Evolutionary conservation across 1,284 basidiomycete species (phyloP), one percentile per base, ranked within the genome.

Genomic region (Cutaneotrichosporon cutaneum): DNA sequence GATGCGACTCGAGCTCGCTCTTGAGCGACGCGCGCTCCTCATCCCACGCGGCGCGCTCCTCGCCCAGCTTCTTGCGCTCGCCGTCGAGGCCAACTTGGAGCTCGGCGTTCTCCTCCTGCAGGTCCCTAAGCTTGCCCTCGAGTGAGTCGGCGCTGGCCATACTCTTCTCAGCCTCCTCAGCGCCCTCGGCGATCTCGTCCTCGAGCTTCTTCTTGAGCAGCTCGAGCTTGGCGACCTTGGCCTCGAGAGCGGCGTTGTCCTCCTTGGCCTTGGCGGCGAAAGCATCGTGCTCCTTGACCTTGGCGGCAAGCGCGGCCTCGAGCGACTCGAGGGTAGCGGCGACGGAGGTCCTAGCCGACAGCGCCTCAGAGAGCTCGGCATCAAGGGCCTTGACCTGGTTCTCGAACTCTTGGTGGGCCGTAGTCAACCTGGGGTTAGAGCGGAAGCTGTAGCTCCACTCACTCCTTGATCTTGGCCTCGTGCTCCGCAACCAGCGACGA

Each of bases 121-220:
- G 58, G 54, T 69, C 68, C 48, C 63, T 55, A 24, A 71, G 58
- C 61, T 63, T 51, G 24, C 58, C 60, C 59, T 68, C 62, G 24
- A 65, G 54, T 22, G 54, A 59, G 10, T 54, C 60, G 11, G 59
- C 22, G 32, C 64, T 56, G 58, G 51, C 22, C 44, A 65, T 47
- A 30, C 61, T 66, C 60, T 60, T 68, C 63, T 72, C 67, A 3
- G 70, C 69, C 51, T 71, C 68, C 53, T 69, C 68, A 5, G 65
- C 68, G 21, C 66, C 68, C 51, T 59, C 58, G 32, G 47, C 52
- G 47, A 73, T 53, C 60, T 70, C 68, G 26, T 53, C 50, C 60
- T 71, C 62, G 39, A 68, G 61, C 56, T 61, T 62, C 33, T 59
- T 56, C 60, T 63, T 66, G 45, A 60, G 45, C 16, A 45, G n/a